Evolutionary conservation across 2,329 filamentous ascomycete genomes (phyloP).

Genomic region (Microsporum ferrugineum): DNA sequence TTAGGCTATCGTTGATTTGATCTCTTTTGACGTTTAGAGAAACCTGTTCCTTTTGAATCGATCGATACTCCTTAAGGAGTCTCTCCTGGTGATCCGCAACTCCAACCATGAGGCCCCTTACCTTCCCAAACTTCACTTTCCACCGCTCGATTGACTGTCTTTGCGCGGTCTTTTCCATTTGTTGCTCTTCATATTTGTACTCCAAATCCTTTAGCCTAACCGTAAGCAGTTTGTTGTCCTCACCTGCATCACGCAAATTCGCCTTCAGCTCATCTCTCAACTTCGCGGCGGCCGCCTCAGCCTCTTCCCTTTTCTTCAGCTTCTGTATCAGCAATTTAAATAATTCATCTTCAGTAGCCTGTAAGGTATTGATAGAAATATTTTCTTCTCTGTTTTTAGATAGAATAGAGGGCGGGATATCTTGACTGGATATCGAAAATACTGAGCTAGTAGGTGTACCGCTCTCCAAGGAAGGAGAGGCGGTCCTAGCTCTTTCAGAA

Average conservation of each 20-base stretch:
- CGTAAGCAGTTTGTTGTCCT: slow-evolving; percentile 23
- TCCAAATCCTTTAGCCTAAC: slow-evolving; percentile 16
- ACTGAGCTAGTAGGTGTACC: too few relatives aligned
- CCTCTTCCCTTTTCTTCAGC: slow-evolving; percentile 27
- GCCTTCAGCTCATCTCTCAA: slow-evolving; percentile 21
- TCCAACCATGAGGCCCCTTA: slow-evolving; percentile 24
- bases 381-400: neutral
- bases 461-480: neutral
- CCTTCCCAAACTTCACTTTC: slow-evolving; percentile 25
- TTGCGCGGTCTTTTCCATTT: slow-evolving; percentile 16
- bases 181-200: slow-evolving; percentile 15
- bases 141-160: slow-evolving; percentile 23
- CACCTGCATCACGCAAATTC: slow-evolving; percentile 17
- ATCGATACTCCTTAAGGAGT: slow-evolving; percentile 23
- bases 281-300: slow-evolving; percentile 17
- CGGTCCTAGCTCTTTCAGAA: neutral
- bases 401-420: neutral
- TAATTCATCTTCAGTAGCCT: slow-evolving; percentile 25
- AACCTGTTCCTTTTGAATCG: slow-evolving; percentile 19
- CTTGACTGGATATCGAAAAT: neutral
- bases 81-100: slow-evolving; percentile 26
- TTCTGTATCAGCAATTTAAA: slow-evolving; percentile 27
- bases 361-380: neutral
- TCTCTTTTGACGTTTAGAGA: slow-evolving; percentile 20
- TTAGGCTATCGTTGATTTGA: slow-evolving; percentile 18